phyloP scores from a whole-genome alignment of 495 filamentous ascomycete species.

The Penicillium angulare region DNA sequence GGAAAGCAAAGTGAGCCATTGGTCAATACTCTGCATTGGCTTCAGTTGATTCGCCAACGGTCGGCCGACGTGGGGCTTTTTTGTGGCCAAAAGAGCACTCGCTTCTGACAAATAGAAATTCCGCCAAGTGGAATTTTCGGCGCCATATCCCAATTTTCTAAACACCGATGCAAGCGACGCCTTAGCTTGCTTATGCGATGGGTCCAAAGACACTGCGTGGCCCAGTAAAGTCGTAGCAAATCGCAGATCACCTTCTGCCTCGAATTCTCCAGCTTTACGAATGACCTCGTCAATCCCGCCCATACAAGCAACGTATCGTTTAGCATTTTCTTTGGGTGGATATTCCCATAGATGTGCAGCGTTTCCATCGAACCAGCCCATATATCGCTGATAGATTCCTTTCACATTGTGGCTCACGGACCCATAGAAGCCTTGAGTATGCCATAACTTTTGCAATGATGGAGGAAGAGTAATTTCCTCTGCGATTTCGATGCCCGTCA shows the following conservation, averaged over 20 bases:
- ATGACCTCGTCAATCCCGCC: conserved; percentile 21
- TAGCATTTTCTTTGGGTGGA: conserved; percentile 23
- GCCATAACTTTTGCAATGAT: conserved; percentile 19
- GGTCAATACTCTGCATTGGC: no score
- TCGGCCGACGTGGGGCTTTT: no score
- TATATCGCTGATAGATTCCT: conserved; percentile 39
- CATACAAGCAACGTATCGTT: conserved; percentile 26
- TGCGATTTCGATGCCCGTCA: conserved; percentile 33
- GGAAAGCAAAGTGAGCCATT: no score
- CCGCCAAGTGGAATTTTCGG: conserved; percentile 28
- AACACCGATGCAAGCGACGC: conserved; percentile 18
- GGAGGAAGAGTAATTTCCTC: conserved; percentile 28
- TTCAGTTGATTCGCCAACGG: no score
- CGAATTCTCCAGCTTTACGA: conserved; percentile 15
- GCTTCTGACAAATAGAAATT: no score
- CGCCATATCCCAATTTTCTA: conserved; percentile 25
- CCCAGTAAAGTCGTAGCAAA: conserved; percentile 25
- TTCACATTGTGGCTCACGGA: conserved; percentile 40
- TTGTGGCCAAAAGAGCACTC: no score
- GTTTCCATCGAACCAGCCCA: conserved; percentile 40
- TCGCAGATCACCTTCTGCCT: conserved; percentile 18
- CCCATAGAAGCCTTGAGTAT: conserved; percentile 34
- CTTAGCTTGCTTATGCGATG: conserved; percentile 7
- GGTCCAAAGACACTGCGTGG: conserved; percentile 22
- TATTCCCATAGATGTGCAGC: conserved; percentile 37